Evolutionary conservation across 192 early-diverging fungal species (phyloP).

Genomic region (Funneliformis geosporum): DNA sequence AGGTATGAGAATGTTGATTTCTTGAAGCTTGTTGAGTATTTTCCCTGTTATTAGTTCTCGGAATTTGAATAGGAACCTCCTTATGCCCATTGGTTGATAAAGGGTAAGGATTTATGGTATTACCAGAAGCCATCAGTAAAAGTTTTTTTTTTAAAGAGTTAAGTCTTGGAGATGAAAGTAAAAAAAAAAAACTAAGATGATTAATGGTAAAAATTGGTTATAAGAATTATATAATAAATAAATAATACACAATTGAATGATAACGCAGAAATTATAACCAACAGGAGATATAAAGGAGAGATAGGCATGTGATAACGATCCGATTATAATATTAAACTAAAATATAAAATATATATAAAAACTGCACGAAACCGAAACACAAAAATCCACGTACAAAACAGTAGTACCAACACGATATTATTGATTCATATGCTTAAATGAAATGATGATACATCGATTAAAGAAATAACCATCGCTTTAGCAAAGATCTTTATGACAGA

Average conservation of each 20-base stretch:
- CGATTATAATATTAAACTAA: not conserved
- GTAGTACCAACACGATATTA: not conserved
- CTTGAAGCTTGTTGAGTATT: not conserved
- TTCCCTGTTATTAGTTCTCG: not conserved
- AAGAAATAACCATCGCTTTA: no score
- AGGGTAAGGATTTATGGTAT: slow-evolving; percentile 13
- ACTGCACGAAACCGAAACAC: not conserved
- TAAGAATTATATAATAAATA: not conserved
- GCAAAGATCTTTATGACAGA: no score
- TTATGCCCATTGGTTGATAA: not conserved
- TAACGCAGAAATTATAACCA: not conserved
- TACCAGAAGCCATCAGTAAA: slow-evolving; percentile 12
- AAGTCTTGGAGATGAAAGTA: not conserved
- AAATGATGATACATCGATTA: no score
- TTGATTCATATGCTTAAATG: not conserved
- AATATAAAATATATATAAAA: not conserved
- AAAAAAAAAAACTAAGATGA: not conserved
- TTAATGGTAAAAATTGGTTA: not conserved
- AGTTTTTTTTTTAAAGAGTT: not conserved
- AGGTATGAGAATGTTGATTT: not conserved
- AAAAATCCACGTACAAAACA: not conserved
- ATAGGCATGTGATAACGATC: slow-evolving; percentile 14
- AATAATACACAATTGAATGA: not conserved
- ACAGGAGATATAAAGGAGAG: not conserved
- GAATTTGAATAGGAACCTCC: not conserved